These are phyloP conservation scores for Nakazawaea anatomiae DNA, from an alignment of 805 yeast species.

Conservation along the genomic window DNA sequence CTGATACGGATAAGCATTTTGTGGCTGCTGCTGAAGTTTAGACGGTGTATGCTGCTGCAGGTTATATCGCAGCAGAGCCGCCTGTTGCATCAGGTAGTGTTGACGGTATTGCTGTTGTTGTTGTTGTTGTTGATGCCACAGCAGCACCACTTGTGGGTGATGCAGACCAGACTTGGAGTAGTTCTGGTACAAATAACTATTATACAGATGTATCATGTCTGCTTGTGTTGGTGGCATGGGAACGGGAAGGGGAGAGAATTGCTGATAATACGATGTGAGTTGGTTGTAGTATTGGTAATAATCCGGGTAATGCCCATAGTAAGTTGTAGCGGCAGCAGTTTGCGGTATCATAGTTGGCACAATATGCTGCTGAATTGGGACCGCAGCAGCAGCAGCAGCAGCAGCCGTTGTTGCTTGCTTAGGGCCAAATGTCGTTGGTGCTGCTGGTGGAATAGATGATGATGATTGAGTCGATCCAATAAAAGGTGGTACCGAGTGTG, in stretches of 20 bases:
- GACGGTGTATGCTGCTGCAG: no score
- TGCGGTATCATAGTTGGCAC: background rate
- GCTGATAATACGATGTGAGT: conserved; percentile 1
- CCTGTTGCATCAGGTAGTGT: no score
- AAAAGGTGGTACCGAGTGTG: background rate
- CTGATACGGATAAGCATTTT: no score
- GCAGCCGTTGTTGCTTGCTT: background rate
- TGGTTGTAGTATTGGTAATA: conserved; percentile 5
- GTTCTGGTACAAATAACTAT: conserved; percentile 2
- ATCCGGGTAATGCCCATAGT: background rate
- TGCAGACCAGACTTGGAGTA: background rate
- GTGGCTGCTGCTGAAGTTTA: no score
- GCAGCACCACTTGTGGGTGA: background rate
- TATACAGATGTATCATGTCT: conserved; percentile 4
- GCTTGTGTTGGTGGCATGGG: background rate
- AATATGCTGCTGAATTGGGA: background rate
- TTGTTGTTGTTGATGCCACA: background rate
- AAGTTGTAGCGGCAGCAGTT: background rate
- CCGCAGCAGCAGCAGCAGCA: background rate
- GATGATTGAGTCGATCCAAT: background rate
- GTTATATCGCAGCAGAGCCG: no score
- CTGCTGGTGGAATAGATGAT: background rate
- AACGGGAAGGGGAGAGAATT: background rate
- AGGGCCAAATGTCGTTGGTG: background rate
- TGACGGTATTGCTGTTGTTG: no score